Evolutionary conservation across 2,329 filamentous ascomycete species (phyloP), one percentile per base, ranked within the genome.

Genomic region (Myotisia sp.): DNA sequence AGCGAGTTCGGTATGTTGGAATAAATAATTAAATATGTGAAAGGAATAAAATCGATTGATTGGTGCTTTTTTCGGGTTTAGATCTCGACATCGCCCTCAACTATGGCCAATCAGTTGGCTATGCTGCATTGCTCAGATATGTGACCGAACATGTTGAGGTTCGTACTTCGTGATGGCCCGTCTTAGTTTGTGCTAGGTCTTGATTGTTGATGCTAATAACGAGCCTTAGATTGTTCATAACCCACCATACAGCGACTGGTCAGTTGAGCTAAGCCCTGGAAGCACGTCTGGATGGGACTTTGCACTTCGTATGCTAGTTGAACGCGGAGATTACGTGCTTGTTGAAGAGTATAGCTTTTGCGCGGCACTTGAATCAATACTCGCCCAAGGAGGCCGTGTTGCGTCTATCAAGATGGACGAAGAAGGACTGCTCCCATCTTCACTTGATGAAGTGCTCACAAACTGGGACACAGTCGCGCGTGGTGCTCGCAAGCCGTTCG

Each of bases 301-400:
- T 57, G 68, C 79, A 2, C 63, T 92, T 28, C 74, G 90, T 34
- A 79, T 94, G 69, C 75, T 98, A 43, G 78, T 76, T 45, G 67
- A 74, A 37, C 70, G 79, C 5, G 74, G 76, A 1, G 85, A 95
- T 51, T 73, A 75, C 39, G 64, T 95, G 31, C 58, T 95, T 14
- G 86, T 82, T 6, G 90, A 95, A 58, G 79, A 87, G 51, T 95
- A 87, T 58, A 87, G 83, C 24, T 98, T 94, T 60, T 76, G 79
- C 5, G 81, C 81, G 12, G 75, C 76, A 10, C 65, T 79, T 12
- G 75, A 82, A 49, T 74, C 76, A 0, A 74, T 72, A 0, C 54
- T 60, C 18, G 74, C 76, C 0, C 61, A 79, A 45, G 78, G 77
- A 3, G 56, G 79, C 19, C 68, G 66, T 37, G 64, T 74, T 7